Evolutionary conservation across 805 yeast genomes (phyloP).

Genomic region (Myxozyma monticola): DNA sequence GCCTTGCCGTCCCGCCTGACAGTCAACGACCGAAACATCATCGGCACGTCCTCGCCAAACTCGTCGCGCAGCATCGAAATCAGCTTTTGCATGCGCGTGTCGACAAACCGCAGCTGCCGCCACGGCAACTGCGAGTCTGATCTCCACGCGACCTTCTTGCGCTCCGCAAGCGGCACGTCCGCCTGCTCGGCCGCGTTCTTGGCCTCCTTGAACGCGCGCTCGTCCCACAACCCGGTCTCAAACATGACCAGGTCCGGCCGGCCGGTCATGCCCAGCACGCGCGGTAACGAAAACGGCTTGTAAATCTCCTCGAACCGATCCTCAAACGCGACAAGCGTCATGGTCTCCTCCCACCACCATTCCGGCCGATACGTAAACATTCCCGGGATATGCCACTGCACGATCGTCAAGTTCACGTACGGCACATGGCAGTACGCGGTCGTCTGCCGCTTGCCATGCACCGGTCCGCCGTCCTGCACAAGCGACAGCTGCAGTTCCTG

Average conservation of each 20-base stretch:
- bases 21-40: conserved; percentile 23
- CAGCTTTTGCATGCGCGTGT: conserved; percentile 15
- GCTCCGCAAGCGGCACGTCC: not conserved
- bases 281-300: conserved; percentile 1
- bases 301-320: conserved; percentile 19
- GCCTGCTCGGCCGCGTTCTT: conserved; percentile 3
- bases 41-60: conserved; percentile 16
- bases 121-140: conserved; percentile 12
- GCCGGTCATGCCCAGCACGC: conserved; percentile 5
- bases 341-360: conserved; percentile 25
- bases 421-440: conserved; percentile 23
- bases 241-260: conserved; percentile 23
- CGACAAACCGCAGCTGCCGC: conserved; percentile 19
- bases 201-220: conserved; percentile 16
- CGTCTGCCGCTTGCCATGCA: conserved; percentile 1
- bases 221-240: conserved; percentile 29
- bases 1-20: conserved; percentile 6
- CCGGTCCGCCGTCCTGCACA: conserved; percentile 6
- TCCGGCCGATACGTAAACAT: conserved; percentile 16
- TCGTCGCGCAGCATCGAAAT: conserved; percentile 4
- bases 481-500: conserved; percentile 6
- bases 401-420: conserved; percentile 18
- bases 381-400: conserved; percentile 27
- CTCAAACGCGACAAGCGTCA: conserved; percentile 24
- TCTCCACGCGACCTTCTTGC: not conserved